Evolutionary conservation across 2,329 filamentous ascomycete genomes (phyloP), one percentile per base, ranked within the genome.

Genomic region (Camillea tinctor): DNA sequence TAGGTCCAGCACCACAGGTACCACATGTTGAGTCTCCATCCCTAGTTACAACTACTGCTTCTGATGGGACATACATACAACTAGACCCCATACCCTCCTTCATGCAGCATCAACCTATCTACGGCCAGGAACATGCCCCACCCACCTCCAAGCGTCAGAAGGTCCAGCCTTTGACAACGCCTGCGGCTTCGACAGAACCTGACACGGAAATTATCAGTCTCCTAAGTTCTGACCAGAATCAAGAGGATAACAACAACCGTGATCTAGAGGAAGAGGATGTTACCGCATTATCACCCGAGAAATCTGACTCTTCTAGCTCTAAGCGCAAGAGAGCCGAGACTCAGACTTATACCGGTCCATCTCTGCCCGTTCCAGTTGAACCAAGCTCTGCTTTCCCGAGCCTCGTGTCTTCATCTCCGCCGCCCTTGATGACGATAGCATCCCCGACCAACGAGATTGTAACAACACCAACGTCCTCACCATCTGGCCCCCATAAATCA

Each of bases 171-270:
- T 44, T 15, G 6, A n/a, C n/a, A n/a, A n/a, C n/a, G n/a, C n/a
- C n/a, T n/a, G n/a, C n/a, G n/a, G n/a, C n/a, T n/a, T n/a, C n/a
- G n/a, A n/a, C n/a, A n/a, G n/a, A n/a, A n/a, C n/a, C n/a, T n/a
- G n/a, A n/a, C n/a, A n/a, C 36, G 36, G 51, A 60, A 13, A 40
- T 58, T 20, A 61, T 59, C 44, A 63, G 57, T 36, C 50, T 65
- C 5, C 55, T 64, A 15, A 60, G 57, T 54, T 57, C 61, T 23
- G 58, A 63, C 15, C 61, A 65, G 4, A 55, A 61, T 8, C 40
- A 15, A 2, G 19, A 21, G 51, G 50, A 52, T 3, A 7, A n/a
- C 13, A 52, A 5, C 13, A 52, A 5, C 50, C 50, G 17, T 23
- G 36, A n/a, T 15, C 26, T 6, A 6, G 26, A 30, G 6, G 13